Evolutionary conservation across 805 yeast genomes (phyloP).

Genomic region (Candida easanensis): DNA sequence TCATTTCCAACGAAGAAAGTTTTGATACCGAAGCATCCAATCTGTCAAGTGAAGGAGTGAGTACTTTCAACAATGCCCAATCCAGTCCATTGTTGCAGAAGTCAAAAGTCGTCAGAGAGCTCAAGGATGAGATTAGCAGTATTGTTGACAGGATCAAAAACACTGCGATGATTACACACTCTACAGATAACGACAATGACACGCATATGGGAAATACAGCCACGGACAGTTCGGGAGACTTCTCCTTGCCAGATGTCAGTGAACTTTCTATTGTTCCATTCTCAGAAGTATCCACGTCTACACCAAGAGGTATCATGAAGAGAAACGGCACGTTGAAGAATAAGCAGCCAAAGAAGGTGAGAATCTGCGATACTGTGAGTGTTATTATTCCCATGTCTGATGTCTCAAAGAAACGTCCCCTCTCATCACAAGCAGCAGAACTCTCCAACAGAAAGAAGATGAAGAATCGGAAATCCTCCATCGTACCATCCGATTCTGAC

Average conservation of each 20-base stretch:
- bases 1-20: constrained; percentile 9
- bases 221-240: background rate
- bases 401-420: constrained; percentile 4
- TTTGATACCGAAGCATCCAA: constrained; percentile 10
- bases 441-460: background rate
- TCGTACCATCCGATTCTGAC: no score
- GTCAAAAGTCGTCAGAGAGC: background rate
- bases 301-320: constrained; percentile 13
- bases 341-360: constrained; percentile 13
- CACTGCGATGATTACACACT: constrained; percentile 2
- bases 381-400: constrained; percentile 2
- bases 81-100: constrained; percentile 12
- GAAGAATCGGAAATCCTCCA: constrained; percentile 3
- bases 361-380: constrained; percentile 20
- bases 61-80: background rate
- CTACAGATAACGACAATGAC: background rate
- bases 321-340: background rate
- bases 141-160: constrained; percentile 13
- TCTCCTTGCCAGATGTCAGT: constrained; percentile 7
- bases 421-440: constrained; percentile 1
- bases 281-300: constrained; percentile 4
- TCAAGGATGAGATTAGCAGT: constrained; percentile 22
- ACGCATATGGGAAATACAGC: background rate
- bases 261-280: constrained; percentile 7
- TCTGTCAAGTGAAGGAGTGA: constrained; percentile 2